Base-by-base conservation (phyloP, 2,329 filamentous ascomycete species). In the Trichoderma simmonsii region DNA sequence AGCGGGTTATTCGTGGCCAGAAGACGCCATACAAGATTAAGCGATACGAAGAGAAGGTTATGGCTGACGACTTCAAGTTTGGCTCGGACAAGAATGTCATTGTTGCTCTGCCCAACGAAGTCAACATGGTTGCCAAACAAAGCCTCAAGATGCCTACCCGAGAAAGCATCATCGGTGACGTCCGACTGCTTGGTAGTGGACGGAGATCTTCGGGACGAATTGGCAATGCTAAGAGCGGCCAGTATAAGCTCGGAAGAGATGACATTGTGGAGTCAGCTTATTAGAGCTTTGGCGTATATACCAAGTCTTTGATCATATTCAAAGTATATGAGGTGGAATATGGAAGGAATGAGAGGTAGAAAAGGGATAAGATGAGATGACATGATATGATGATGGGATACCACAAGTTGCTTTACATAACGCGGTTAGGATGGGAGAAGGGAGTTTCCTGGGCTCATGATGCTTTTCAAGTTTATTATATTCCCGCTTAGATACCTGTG, bases 21-120 rank as follows among this genome's bases (percentile, higher is more conserved):
- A 96, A 95, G 82, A 92, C 96, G 73, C 92, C 95, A 0, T 99
- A 99, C 84, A 93, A 91, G 76, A 98, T 99, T 86, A 98, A 98
- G 86, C 92, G 96, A 18, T 99, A 99, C 80, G 88, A 90, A 1
- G 96, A 99, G 78, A 92, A 97, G 74, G 94, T 99, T 79, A 98
- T 97, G 86, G 96, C 96, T 4, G 96, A 99, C 81, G 97, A 99
- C 81, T 99, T 99, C 90, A 94, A 96, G 78, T 99, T 94, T 78
- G 95, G 95, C 61, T 95, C 92, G 6, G 96, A 99, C 82, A 97
- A 97, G 88, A 98, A 98, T 78, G 94, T 99, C 77, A 97, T 99
- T 78, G 95, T 99, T 43, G 96, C 96, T 1, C 85, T 99, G 74
- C 95, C 96, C 2, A 97, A 99, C 79, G 95, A 98, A 81, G 96